Base-by-base conservation (phyloP, 169 alveolate species). In the Eimeria zaria region DNA sequence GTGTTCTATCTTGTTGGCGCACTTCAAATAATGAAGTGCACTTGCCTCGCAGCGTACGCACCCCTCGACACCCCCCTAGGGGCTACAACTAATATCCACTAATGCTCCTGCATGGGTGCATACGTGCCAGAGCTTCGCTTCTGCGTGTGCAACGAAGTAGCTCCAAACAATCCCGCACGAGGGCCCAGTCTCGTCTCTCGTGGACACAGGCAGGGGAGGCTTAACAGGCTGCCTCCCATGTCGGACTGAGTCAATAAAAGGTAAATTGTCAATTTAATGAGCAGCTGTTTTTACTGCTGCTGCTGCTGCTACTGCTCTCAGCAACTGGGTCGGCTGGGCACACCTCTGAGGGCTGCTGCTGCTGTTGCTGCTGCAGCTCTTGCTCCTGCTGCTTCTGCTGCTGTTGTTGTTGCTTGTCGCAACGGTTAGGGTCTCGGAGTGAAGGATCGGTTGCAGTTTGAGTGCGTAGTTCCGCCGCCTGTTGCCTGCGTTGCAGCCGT, bases 401-500 rank as follows among this genome's bases (percentile, higher is more conserved):
- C 14, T 62, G 73, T 8, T 64, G 41, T 39, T 64, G 74, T 14
- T 24, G 36, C 74, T 64, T 1, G 41, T 41, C 83, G 83, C 83
- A 2, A 8, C 83, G 9, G 55, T 30, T 11, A 41, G 83, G 30
- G 7, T 8, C 53, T 20, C 6, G 30, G 16, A 5, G 55, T 53
- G 0, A 33, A 39, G 27, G 11, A 3, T 36, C 18, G 8, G 27
- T 53, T 41, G 33, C 83, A 33, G 83, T 39, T 41, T 73, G 83
- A 8, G 83, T 36, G 53, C 83, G 83, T 53, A 73, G 83, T 41
- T 33, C 83, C 18, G 48, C 53, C 55, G 83, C 83, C 30, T 39
- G 51, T 22, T 22, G 48, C 83, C 83, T 73, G 83, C 83, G 55
- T 18, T 39, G 83, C 83, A 67, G 44, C 78, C 30, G 80, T 53